Percentiles rank a stretch among this genome's conserved stretches.
phyloP scores from a whole-genome alignment of 1,284 basidiomycete genomes.

The Boletus smithii region DNA sequence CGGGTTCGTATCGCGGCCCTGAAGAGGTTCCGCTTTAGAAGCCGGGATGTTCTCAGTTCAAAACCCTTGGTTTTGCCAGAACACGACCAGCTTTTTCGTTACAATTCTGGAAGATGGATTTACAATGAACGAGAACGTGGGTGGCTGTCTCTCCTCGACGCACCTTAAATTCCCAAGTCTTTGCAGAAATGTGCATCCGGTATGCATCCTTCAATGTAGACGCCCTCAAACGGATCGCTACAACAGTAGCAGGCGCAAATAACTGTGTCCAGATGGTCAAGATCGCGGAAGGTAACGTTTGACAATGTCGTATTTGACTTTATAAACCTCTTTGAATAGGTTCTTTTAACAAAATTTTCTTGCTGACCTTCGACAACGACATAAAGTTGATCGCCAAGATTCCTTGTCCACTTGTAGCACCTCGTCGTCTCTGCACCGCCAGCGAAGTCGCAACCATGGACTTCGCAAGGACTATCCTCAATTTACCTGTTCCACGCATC shows the following conservation, averaged over 20 bases:
- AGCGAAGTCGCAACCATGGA: too few relatives aligned
- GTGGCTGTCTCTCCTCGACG: not conserved
- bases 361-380: too few relatives aligned
- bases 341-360: too few relatives aligned
- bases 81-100: conserved; percentile 16
- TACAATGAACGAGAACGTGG: conserved; percentile 19
- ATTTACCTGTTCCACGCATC: too few relatives aligned
- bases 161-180: not conserved
- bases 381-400: too few relatives aligned
- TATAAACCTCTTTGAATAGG: too few relatives aligned
- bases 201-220: not conserved
- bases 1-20: not conserved
- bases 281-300: conserved; percentile 1
- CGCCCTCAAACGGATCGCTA: not conserved
- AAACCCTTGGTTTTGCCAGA: not conserved
- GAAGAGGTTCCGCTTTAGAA: not conserved
- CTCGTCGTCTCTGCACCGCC: too few relatives aligned
- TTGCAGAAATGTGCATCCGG: conserved; percentile 1
- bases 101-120: conserved; percentile 23
- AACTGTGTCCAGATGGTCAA: conserved; percentile 1
- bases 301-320: too few relatives aligned
- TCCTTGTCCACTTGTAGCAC: too few relatives aligned
- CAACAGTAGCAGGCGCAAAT: not conserved
- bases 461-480: too few relatives aligned
- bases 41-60: too few relatives aligned